A percentile compares a stretch with the other conserved stretches of the same genome.
These are phyloP conservation scores for Plasmopara viticola DNA, from an alignment of 352 stramenopile species.

Conservation along the genomic window DNA sequence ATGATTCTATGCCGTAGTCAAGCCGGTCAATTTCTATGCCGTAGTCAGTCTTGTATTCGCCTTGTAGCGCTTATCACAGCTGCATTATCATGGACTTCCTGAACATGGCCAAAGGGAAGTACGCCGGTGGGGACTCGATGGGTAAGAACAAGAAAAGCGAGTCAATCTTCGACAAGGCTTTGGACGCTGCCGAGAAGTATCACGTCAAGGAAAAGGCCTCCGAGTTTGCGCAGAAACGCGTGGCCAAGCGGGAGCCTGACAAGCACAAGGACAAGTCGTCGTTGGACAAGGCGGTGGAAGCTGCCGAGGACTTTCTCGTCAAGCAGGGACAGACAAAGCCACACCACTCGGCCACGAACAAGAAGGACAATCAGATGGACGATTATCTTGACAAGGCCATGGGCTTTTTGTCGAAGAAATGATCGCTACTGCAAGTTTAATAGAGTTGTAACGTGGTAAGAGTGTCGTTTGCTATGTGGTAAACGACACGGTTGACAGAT, in stretches of 20 bases:
- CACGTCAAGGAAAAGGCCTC: slow-evolving; percentile 26
- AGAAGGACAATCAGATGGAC: slow-evolving; percentile 25
- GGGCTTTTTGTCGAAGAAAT: slow-evolving; percentile 15
- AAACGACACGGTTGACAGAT: too few species aligned
- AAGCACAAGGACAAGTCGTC: slow-evolving; percentile 24
- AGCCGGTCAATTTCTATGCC: background rate
- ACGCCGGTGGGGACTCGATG: slow-evolving; percentile 7
- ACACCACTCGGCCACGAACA: slow-evolving; percentile 4
- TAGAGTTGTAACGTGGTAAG: too few species aligned
- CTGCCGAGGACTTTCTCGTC: slow-evolving; percentile 23
- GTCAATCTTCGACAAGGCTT: slow-evolving; percentile 21
- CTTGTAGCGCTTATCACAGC: slow-evolving; percentile 1
- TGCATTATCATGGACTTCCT: slow-evolving; percentile 23
- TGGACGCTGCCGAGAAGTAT: slow-evolving; percentile 28
- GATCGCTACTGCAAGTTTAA: background rate
- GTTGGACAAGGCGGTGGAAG: slow-evolving; percentile 21
- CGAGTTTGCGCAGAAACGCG: slow-evolving; percentile 28
- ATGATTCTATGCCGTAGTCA: slow-evolving; percentile 4
- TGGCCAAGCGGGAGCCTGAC: slow-evolving; percentile 12
- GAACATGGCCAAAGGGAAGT: slow-evolving; percentile 23
- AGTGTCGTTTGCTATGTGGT: too few species aligned
- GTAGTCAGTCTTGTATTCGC: slow-evolving; percentile 4
- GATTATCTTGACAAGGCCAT: slow-evolving; percentile 20
- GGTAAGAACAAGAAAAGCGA: slow-evolving; percentile 18
- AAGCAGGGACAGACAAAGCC: slow-evolving; percentile 23